These are phyloP conservation scores for Ulota crispa DNA, from an alignment of 225 moss, liverwort and hornwort species.

Conservation along the genomic window DNA sequence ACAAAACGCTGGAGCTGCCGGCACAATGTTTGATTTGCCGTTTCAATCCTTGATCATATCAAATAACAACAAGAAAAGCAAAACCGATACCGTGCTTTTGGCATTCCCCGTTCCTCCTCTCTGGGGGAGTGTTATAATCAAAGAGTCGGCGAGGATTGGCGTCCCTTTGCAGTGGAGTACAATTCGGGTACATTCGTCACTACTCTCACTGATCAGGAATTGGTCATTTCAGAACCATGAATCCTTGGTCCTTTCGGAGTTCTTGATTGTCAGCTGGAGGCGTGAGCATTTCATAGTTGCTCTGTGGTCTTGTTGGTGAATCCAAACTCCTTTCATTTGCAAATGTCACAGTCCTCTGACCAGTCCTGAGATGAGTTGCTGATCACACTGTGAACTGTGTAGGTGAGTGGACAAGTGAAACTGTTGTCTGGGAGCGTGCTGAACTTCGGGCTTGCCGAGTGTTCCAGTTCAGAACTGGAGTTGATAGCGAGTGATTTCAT, in stretches of 20 bases:
- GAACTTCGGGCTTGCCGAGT: constrained; percentile 67
- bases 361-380: constrained; percentile 2
- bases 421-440: constrained; percentile 58
- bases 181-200: constrained; percentile 60
- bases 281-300: background rate
- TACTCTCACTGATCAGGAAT: background rate
- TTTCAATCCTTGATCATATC: constrained; percentile 60
- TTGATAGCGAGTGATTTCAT: constrained; percentile 67
- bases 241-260: background rate
- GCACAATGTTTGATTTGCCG: constrained; percentile 67
- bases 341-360: background rate
- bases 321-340: background rate
- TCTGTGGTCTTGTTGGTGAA: background rate
- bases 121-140: constrained; percentile 67
- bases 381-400: constrained; percentile 19
- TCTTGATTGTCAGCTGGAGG: background rate
- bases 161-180: constrained; percentile 88
- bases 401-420: constrained; percentile 60
- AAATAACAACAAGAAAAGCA: constrained; percentile 63
- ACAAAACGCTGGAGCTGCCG: constrained; percentile 84
- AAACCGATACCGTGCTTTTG: constrained; percentile 78
- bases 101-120: constrained; percentile 71
- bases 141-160: constrained; percentile 68
- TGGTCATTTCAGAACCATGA: background rate
- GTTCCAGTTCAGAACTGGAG: constrained; percentile 80